Evolutionary conservation across 2,329 filamentous ascomycete genomes (phyloP), one percentile per base, ranked within the genome.

Genomic region (Arthrobotrys pseudoclavata): DNA sequence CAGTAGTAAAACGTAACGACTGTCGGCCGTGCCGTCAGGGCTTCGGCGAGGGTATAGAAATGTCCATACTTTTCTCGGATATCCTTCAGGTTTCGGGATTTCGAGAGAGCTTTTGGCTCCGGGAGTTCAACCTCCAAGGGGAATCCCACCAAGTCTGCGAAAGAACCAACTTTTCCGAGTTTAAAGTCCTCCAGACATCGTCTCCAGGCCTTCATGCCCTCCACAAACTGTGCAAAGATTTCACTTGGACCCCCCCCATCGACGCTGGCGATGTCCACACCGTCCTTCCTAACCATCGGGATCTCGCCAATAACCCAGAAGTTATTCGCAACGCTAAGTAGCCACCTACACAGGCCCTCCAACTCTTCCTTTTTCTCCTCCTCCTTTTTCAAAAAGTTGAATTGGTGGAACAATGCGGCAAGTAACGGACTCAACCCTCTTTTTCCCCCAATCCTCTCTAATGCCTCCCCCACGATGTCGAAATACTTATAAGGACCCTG

Each of bases 401-500:
- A 77, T n/a, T 77, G 74, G 34, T 77, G 74, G 22, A 77, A 77
- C 10, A 77, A 15, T 5, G 53, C 74, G 6, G 74, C 67, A 2
- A 77, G 13, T 9, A 77, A 20, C 0, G 74, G 74, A 15, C 74
- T 77, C 10, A 71, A 2, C 7, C 6, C 20, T 22, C 42, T 22
- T 15, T 20, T 7, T 5, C 48, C 34, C 1, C 34, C 20, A 15
- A 22, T 3, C 37, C 20, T 55, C 12, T 40, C 61, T 4, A 53
- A 10, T 3, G 18, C 47, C 31, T 71, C 74, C 31, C 74, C 74
- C 20, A 77, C 55, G n/a, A 77, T 77, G 52, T 77, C 74, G 47
- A 71, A 77, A 31, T 71, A 77, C 26, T 71, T 77, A 45, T 70
- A 77, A 3, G 74, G 74, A 57, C 61, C 53, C 22, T 77, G 74